Base-by-base conservation (phyloP, 2,329 filamentous ascomycete species). In the Diaporthe helianthi region DNA sequence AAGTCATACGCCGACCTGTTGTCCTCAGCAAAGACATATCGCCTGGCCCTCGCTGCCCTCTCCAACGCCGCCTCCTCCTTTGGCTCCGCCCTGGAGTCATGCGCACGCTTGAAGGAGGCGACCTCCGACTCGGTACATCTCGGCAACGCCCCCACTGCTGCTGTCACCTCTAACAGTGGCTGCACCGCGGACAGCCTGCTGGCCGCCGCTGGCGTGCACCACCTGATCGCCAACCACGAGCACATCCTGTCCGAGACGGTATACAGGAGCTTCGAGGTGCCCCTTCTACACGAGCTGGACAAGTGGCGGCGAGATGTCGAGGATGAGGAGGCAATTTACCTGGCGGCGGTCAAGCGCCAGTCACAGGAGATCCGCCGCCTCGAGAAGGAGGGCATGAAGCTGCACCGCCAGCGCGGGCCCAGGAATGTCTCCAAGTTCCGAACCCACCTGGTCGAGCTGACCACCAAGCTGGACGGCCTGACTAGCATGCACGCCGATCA, bases 241-340 rank as follows among this genome's bases (percentile, higher is more conserved):
- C 88, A 91, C 76, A 91, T 92, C 74, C 84, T 92, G 4, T 87
- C 85, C 72, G 89, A 92, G 79, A 91, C 88, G 0, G 87, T 92
- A 10, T 91, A 92, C 78, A 84, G 89, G 67, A 84, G 83, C 69
- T 91, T 92, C 76, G 89, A 92, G 78, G 88, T 91, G 46, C 89
- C 89, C 4, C 80, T 92, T 26, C 82, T 91, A n/a, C 88, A 91
- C 79, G 89, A 91, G 79, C 82, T 91, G 36, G 89, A 92, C 77
- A 85, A 85, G 72, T 92, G 89, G 88, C 84, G 85, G 66, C 83
- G 83, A 65, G 84, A 86, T 73, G 86, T 91, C 69, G 88, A 89
- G 70, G 89, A 91, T 73, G 89, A 91, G 75, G 86, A 90, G 75
- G 85, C 87, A 66, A 80, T 81, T 13, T 91, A 91, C 77, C 83